Base-by-base conservation (phyloP, 495 filamentous ascomycete genomes). In the Penicillium flavigenum region DNA sequence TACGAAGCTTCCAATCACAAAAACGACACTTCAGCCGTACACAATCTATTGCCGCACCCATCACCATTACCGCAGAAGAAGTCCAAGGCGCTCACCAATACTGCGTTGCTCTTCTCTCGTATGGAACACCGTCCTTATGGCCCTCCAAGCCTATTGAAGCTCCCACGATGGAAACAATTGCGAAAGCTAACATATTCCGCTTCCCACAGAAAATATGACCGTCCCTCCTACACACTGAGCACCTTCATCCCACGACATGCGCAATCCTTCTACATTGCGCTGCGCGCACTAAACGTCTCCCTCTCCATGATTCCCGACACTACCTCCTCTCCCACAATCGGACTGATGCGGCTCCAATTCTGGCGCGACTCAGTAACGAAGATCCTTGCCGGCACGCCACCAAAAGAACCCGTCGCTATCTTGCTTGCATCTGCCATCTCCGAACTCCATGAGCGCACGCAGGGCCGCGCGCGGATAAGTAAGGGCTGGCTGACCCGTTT, bases 271-370 rank as follows among this genome's bases (percentile, higher is more conserved):
- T 96, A 98, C 75, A 83, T 96, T 60, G 91, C 92, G 51, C 82
- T 98, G 36, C 90, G 92, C 41, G 90, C 94, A 34, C 83, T 98
- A 73, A 98, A 98, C 68, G 81, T 96, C 66, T 92, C 96, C 61
- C 81, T 96, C 39, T 91, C 92, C 39, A 81, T 87, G 38, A 86
- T 98, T 59, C 88, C 93, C 51, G 93, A 97, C 77, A 83, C 87
- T 8, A 91, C 92, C 17, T 91, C 88, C 54, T 92, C 84, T 36
- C 81, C 86, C 22, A 86, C 88, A 17, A 86, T 96, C 48, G 94
- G 90, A 14, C 79, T 84, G 17, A 84, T 97, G 79, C 91, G 94
- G 42, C 87, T 95, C 62, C 90, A 96, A 72, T 98, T 96, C 79
- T 97, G 95, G 91, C 83, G 88, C 29, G 92, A 96, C 63, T 81